phyloP scores from a whole-genome alignment of 179 eudicot species.

The Heliamphora pulchella region DNA sequence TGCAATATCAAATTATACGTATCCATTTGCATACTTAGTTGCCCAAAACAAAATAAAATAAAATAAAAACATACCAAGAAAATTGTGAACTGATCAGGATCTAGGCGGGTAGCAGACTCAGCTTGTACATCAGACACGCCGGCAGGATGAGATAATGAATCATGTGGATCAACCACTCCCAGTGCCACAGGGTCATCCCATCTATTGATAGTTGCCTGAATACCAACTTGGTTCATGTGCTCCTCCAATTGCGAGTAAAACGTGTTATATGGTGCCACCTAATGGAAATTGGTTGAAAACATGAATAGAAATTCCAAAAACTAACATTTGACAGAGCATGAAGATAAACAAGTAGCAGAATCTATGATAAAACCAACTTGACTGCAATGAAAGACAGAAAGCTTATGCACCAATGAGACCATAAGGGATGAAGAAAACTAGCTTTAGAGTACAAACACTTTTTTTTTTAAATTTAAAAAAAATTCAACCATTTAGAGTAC shows the following conservation, averaged over 20 bases:
- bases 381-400: conserved; percentile 18
- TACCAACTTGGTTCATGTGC: conserved; percentile 77
- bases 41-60: neutral
- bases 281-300: conserved; percentile 5
- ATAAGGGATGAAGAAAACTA: neutral
- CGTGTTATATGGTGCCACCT: conserved; percentile 95
- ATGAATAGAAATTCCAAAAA: neutral
- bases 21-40: neutral
- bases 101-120: conserved; percentile 75
- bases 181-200: conserved; percentile 82
- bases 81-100: conserved; percentile 83
- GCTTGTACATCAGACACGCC: conserved; percentile 96
- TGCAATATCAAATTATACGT: neutral
- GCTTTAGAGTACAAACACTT: neutral
- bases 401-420: neutral
- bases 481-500: too few relatives aligned
- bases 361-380: conserved; percentile 11
- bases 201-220: conserved; percentile 54
- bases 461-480: too few relatives aligned
- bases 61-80: conserved; percentile 58
- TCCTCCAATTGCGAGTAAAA: conserved; percentile 85
- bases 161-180: conserved; percentile 95
- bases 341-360: neutral
- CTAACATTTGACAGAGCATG: neutral
- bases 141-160: conserved; percentile 92